These are phyloP conservation scores for Beauveria sp. DNA, from an alignment of 2,329 filamentous ascomycete species.

Conservation along the genomic window DNA sequence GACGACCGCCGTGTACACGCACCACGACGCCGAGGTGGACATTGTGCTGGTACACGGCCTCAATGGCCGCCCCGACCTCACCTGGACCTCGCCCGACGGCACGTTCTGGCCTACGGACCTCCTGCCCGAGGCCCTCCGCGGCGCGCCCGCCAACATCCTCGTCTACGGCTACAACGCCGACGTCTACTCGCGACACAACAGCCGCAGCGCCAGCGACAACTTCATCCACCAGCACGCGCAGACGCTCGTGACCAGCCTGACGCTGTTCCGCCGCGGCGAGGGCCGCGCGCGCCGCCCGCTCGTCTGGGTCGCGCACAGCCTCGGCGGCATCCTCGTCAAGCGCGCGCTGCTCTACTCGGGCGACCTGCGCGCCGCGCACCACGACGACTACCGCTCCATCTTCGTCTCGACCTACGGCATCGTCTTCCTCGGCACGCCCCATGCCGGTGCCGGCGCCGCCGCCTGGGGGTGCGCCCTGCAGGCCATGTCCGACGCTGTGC, in stretches of 20 bases:
- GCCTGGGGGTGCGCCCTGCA: constrained; percentile 62
- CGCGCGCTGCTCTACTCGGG: constrained; percentile 60
- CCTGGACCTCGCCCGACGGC: constrained; percentile 51
- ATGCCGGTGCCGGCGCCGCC: constrained; percentile 61
- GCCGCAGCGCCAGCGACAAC: constrained; percentile 54
- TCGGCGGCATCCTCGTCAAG: constrained; percentile 68
- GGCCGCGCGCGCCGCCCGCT: constrained; percentile 56
- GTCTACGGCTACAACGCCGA: constrained; percentile 72
- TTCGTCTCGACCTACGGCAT: constrained; percentile 70
- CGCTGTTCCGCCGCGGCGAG: constrained; percentile 53
- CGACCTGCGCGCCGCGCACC: constrained; percentile 49
- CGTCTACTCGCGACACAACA: constrained; percentile 40
- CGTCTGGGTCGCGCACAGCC: constrained; percentile 67
- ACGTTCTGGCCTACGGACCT: constrained; percentile 65
- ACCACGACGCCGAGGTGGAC: constrained; percentile 52
- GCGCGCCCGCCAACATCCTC: constrained; percentile 54
- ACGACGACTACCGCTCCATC: constrained; percentile 59
- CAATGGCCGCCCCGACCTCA: constrained; percentile 57
- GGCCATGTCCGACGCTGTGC: constrained; percentile 55
- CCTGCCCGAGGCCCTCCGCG: constrained; percentile 51
- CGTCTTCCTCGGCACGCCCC: constrained; percentile 70
- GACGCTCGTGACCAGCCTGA: constrained; percentile 55
- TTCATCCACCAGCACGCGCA: constrained; percentile 65
- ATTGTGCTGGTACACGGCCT: constrained; percentile 66
- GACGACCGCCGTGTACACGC: constrained; percentile 50